Evolutionary conservation across 139 green algal species (phyloP), one percentile per base, ranked within the genome.

Genomic region (Chlorella sorokiniana): DNA sequence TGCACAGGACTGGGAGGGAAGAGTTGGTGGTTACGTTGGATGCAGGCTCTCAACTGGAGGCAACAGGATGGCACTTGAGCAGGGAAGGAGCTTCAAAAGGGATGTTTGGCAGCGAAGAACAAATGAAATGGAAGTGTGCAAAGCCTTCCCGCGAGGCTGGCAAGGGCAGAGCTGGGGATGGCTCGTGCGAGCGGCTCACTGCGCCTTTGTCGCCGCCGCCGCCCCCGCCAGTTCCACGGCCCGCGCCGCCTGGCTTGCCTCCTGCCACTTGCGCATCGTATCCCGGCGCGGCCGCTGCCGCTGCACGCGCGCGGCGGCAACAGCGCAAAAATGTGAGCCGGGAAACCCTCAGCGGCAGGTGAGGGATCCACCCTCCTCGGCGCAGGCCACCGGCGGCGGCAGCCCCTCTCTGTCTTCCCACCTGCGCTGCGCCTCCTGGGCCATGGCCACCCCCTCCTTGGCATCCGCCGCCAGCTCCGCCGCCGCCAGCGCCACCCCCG

Each of bases 401-500:
- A n/a, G 11, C 5, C 11, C 54, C 8, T 63, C 54, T 33, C 54
- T 7, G 59, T 10, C 2, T 69, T 33, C 35, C 22, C 62, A 71
- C 63, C 77, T 79, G 63, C 83, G 75, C 44, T 89, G 89, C 40
- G 67, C 85, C 38, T 91, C 89, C 83, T 93, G 91, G 0, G 95
- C 95, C 87, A 98, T 92, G 23, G 90, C 92, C 25, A 99, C 90
- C 20, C 97, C 97, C 67, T 99, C 96, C 56, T 75, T 62, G 1
- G 95, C 86, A 41, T 70, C 87, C 29, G 71, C 40, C 14, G 91
- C 91, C 18, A 98, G 83, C 69, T 92, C 63, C 16, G 82, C 90
- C 2, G 96, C 94, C 10, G 93, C 94, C 54, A 99, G 88, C 25
- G 96, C 97, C 35, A 97, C 95, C 2, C 94, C 95, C 0, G 95